These are phyloP conservation scores for Pseudopediastrum boryanum DNA, from an alignment of 139 green algal species.

Conservation along the genomic window DNA sequence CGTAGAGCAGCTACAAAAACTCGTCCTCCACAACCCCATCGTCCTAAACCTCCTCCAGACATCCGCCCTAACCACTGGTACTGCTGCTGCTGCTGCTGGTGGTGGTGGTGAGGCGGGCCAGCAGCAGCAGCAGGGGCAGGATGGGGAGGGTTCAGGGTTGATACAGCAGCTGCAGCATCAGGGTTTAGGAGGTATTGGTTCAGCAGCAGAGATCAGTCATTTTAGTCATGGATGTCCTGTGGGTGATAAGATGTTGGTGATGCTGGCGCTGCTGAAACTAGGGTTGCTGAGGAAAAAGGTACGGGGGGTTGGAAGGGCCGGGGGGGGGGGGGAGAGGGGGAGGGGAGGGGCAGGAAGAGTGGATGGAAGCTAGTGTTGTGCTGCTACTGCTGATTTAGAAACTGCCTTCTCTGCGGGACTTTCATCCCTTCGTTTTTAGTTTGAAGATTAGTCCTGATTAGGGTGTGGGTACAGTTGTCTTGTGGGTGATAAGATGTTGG, in stretches of 20 bases:
- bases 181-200: conserved; percentile 27
- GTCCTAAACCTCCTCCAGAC: conserved; percentile 81
- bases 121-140: neutral
- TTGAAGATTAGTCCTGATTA: no score
- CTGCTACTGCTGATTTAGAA: no score
- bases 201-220: conserved; percentile 63
- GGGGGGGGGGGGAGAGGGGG: no score
- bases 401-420: no score
- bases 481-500: neutral
- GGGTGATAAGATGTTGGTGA: conserved; percentile 68
- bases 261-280: conserved; percentile 84
- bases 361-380: no score
- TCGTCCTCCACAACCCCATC: conserved; percentile 93
- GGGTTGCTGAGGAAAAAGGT: conserved; percentile 80
- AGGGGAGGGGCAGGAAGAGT: no score
- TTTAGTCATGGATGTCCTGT: conserved; percentile 43
- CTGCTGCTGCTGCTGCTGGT: neutral
- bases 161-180: conserved; percentile 25
- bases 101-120: neutral
- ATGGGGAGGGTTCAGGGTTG: no score
- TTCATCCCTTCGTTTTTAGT: no score
- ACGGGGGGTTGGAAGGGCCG: no score
- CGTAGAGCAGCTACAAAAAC: conserved; percentile 77
- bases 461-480: neutral
- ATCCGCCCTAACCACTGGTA: no score